Conservation (phyloP, 2,329 filamentous ascomycete genomes). For the Exophiala sideris region DNA sequence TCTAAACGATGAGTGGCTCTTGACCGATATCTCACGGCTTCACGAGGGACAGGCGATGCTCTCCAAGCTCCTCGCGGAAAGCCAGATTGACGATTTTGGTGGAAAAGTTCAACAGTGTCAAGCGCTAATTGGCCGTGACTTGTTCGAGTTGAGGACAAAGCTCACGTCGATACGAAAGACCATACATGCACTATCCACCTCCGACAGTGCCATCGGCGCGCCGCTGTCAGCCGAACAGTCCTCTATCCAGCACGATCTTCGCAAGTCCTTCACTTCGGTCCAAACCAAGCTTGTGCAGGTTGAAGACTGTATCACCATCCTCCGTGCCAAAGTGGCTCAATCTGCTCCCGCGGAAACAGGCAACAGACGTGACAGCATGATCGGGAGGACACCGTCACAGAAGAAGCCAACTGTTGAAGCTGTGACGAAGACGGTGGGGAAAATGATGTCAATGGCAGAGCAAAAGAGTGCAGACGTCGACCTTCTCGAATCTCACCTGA, state of each 20-base stretch:
- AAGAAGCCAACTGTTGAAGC: constrained; percentile 82
- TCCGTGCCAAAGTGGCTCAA: constrained; percentile 73
- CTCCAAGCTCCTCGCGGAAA: constrained; percentile 60
- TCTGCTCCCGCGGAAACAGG: constrained; percentile 50
- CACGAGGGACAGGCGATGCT: constrained; percentile 64
- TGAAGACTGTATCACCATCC: constrained; percentile 74
- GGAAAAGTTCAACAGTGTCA: constrained; percentile 66
- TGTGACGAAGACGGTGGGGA: constrained; percentile 83
- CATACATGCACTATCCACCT: constrained; percentile 67
- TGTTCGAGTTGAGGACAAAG: constrained; percentile 68
- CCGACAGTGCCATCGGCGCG: constrained; percentile 64
- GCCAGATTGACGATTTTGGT: constrained; percentile 65
- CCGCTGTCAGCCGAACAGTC: constrained; percentile 82
- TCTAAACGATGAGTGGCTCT: constrained; percentile 67
- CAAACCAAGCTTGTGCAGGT: constrained; percentile 71
- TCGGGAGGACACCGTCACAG: constrained; percentile 33
- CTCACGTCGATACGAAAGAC: constrained; percentile 74
- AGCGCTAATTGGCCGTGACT: constrained; percentile 63
- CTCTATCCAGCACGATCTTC: constrained; percentile 77
- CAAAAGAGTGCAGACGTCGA: constrained; percentile 88
- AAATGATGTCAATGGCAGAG: constrained; percentile 90
- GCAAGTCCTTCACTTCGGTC: constrained; percentile 70
- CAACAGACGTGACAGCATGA: constrained; percentile 37
- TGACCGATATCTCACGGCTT: constrained; percentile 73
- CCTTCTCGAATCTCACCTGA: constrained; percentile 81